These are phyloP conservation scores for Alternaria infectoria DNA, from an alignment of 2,329 filamentous ascomycete genomes.

Conservation along the genomic window DNA sequence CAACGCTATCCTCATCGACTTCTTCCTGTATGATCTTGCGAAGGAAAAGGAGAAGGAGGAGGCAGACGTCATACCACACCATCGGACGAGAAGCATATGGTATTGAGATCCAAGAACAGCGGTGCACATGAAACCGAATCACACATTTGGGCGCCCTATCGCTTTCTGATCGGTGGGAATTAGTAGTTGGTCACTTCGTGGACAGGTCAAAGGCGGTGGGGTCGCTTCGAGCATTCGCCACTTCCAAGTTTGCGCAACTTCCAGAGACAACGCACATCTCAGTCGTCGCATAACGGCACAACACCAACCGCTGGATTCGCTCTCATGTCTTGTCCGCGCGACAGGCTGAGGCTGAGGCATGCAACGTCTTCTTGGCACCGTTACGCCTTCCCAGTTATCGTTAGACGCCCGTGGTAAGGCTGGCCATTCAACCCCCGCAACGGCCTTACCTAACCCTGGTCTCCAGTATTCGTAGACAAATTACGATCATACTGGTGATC, in stretches of 20 bases:
- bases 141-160: neutral
- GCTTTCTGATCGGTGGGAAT: neutral
- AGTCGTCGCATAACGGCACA: neutral
- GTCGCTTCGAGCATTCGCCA: neutral
- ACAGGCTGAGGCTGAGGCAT: neutral
- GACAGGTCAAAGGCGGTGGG: neutral
- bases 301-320: neutral
- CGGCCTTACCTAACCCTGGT: neutral
- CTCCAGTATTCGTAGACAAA: neutral
- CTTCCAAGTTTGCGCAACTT: neutral
- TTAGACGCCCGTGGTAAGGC: slow-evolving; percentile 3
- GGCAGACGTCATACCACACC: slow-evolving; percentile 69
- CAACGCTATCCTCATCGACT: slow-evolving; percentile 95
- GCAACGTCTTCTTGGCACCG: neutral
- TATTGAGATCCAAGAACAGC: slow-evolving; percentile 63
- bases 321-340: neutral
- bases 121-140: neutral
- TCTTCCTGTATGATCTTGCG: slow-evolving; percentile 94
- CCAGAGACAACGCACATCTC: neutral
- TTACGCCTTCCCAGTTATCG: neutral
- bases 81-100: slow-evolving; percentile 93
- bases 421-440: slow-evolving; percentile 6
- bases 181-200: neutral
- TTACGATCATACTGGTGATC: slow-evolving; percentile 4
- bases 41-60: slow-evolving; percentile 74